Evolutionary conservation across 1,284 basidiomycete genomes (phyloP).

Genomic region (Pulveroboletus sp.): DNA sequence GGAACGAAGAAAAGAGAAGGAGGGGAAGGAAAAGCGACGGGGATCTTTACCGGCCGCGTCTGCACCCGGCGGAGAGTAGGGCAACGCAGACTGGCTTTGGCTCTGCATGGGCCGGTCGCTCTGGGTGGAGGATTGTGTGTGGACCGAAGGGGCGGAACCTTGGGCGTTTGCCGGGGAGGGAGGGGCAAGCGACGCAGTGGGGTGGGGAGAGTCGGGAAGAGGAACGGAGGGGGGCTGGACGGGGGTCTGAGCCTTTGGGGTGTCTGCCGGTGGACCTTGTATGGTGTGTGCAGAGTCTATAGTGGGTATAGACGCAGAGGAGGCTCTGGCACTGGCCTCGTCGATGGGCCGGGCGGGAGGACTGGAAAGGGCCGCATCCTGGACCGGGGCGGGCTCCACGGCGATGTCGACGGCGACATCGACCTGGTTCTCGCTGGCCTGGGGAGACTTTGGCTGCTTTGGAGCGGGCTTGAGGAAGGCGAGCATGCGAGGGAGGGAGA

Average conservation of each 20-base stretch:
- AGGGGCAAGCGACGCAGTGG: constrained; percentile 25
- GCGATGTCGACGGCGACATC: constrained; percentile 1
- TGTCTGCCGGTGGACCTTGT: constrained; percentile 17
- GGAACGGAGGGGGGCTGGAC: constrained; percentile 3
- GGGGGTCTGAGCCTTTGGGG: not conserved
- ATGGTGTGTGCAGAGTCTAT: constrained; percentile 33
- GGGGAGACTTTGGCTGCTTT: constrained; percentile 23
- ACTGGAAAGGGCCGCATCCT: not conserved
- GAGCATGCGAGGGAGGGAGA: constrained; percentile 24
- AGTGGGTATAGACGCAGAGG: constrained; percentile 28
- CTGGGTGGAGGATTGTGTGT: constrained; percentile 23
- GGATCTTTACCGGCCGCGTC: constrained; percentile 25
- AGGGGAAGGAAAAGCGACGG: constrained; percentile 43
- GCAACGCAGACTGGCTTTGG: constrained; percentile 33
- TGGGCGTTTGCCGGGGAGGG: constrained; percentile 16
- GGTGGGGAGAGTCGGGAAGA: constrained; percentile 24
- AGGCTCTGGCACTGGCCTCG: constrained; percentile 15
- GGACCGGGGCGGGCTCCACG: constrained; percentile 1
- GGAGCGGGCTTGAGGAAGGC: constrained; percentile 29
- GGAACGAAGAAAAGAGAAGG: constrained; percentile 39
- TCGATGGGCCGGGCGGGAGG: not conserved
- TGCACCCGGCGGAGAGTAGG: constrained; percentile 19
- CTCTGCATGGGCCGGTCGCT: constrained; percentile 23
- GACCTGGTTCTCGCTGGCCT: constrained; percentile 10
- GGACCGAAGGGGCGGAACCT: constrained; percentile 14